Conservation (phyloP, 2,329 filamentous ascomycete species). For the Pseudocercospora fuligena region DNA sequence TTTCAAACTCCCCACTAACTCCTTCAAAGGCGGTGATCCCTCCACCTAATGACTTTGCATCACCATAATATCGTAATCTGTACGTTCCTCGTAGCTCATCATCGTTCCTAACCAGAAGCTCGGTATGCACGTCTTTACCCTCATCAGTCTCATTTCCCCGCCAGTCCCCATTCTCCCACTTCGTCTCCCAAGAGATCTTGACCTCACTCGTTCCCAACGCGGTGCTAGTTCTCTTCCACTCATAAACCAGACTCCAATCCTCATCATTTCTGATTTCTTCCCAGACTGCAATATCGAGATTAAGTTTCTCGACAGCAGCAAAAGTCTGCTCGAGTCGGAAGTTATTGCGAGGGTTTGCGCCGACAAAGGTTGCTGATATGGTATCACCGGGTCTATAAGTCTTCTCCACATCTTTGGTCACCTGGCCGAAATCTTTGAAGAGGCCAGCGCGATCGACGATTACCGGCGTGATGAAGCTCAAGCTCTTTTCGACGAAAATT, state of each 20-base stretch:
- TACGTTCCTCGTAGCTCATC: constrained; percentile 64
- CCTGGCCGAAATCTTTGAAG: constrained; percentile 72
- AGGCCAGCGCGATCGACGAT: constrained; percentile 71
- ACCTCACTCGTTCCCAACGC: constrained; percentile 78
- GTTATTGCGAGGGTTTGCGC: constrained; percentile 89
- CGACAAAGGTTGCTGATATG: constrained; percentile 74
- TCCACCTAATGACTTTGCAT: constrained; percentile 71
- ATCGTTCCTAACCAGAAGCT: constrained; percentile 39
- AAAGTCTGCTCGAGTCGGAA: constrained; percentile 78
- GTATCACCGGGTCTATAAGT: constrained; percentile 59
- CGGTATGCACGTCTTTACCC: constrained; percentile 24
- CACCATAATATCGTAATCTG: constrained; percentile 81
- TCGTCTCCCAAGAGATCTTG: constrained; percentile 77
- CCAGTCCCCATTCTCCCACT: constrained; percentile 52
- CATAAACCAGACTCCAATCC: constrained; percentile 83
- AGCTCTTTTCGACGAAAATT: constrained; percentile 74
- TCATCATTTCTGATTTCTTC: constrained; percentile 69
- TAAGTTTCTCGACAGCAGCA: constrained; percentile 71
- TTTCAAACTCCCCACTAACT: constrained; percentile 60
- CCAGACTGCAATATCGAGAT: constrained; percentile 61
- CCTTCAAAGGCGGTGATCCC: constrained; percentile 72
- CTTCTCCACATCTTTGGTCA: constrained; percentile 61
- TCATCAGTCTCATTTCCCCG: constrained; percentile 34
- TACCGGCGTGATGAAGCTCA: constrained; percentile 81
- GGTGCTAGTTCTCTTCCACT: constrained; percentile 75